Evolutionary conservation across 352 stramenopile genomes (phyloP).

Genomic region (Plasmopara viticola): DNA sequence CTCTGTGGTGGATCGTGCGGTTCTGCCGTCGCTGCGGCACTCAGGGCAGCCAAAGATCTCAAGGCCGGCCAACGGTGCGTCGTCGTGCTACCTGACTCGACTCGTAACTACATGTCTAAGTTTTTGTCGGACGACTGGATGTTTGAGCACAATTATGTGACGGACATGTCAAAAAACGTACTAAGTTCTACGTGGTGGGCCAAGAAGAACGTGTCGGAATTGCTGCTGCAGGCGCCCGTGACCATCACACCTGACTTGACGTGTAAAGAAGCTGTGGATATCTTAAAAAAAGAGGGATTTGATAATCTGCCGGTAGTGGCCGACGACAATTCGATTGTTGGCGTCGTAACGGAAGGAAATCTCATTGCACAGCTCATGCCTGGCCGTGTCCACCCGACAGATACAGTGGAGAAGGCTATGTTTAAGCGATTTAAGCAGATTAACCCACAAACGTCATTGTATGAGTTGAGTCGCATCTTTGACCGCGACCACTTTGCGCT

Average conservation of each 20-base stretch:
- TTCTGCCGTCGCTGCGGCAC: conserved; percentile 77
- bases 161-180: conserved; percentile 63
- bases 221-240: conserved; percentile 84
- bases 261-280: conserved; percentile 91
- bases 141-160: conserved; percentile 81
- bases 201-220: conserved; percentile 86
- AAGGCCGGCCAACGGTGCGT: conserved; percentile 89
- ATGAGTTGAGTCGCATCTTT: conserved; percentile 91
- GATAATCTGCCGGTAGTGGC: conserved; percentile 75
- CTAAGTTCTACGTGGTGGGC: conserved; percentile 93
- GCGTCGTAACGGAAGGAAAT: conserved; percentile 95
- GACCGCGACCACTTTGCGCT: conserved; percentile 95
- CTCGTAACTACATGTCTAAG: conserved; percentile 99
- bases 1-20: conserved; percentile 93
- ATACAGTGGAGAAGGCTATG: conserved; percentile 88
- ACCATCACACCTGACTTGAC: conserved; percentile 88
- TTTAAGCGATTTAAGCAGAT: conserved; percentile 96
- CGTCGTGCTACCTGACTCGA: conserved; percentile 93
- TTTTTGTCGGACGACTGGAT: conserved; percentile 95
- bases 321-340: conserved; percentile 87
- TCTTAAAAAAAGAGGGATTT: conserved; percentile 91
- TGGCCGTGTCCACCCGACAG: conserved; percentile 79
- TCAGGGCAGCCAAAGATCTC: conserved; percentile 85
- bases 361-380: conserved; percentile 89
- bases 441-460: conserved; percentile 84